Evolutionary conservation across 2,329 filamentous ascomycete species (phyloP).

Genomic region (Xylariaceae sp.): DNA sequence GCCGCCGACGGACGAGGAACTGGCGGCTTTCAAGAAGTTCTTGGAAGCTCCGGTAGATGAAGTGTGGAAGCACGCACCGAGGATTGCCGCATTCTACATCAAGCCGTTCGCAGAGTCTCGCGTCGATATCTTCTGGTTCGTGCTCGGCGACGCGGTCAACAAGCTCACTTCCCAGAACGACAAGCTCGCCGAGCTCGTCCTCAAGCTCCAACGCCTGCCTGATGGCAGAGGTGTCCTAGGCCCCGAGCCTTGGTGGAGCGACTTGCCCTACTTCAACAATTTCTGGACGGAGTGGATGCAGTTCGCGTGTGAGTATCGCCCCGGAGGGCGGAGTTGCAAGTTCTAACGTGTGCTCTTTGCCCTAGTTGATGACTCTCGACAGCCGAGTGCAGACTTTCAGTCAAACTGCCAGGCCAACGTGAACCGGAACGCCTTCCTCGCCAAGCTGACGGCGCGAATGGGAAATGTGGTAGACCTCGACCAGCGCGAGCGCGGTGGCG

Average conservation of each 20-base stretch:
- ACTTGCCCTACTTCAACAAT: slow-evolving; percentile 16
- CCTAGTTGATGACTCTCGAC: slow-evolving; percentile 1
- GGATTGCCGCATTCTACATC: slow-evolving; percentile 8
- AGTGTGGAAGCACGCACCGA: slow-evolving; percentile 11
- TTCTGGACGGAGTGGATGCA: slow-evolving; percentile 20
- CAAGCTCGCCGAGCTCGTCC: slow-evolving; percentile 16
- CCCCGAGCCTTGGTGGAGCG: slow-evolving; percentile 15
- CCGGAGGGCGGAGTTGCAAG: neutral
- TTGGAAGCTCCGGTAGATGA: slow-evolving; percentile 5
- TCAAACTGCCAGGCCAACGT: slow-evolving; percentile 10
- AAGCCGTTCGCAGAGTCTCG: slow-evolving; percentile 15
- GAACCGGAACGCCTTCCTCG: slow-evolving; percentile 21
- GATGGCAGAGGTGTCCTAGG: slow-evolving; percentile 17
- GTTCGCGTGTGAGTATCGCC: slow-evolving; percentile 10
- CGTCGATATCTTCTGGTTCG: slow-evolving; percentile 14
- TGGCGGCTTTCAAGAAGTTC: slow-evolving; percentile 8
- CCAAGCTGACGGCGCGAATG: slow-evolving; percentile 13
- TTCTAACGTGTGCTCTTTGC: neutral
- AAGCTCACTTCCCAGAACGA: slow-evolving; percentile 17
- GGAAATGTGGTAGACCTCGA: slow-evolving; percentile 8
- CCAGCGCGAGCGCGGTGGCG: slow-evolving; percentile 17
- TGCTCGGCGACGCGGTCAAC: slow-evolving; percentile 17
- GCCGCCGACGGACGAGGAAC: slow-evolving; percentile 12
- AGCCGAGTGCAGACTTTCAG: neutral
- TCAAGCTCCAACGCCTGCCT: slow-evolving; percentile 17